Evolutionary conservation across 2,329 filamentous ascomycete species (phyloP).

Genomic region (Simplicillium sp.): DNA sequence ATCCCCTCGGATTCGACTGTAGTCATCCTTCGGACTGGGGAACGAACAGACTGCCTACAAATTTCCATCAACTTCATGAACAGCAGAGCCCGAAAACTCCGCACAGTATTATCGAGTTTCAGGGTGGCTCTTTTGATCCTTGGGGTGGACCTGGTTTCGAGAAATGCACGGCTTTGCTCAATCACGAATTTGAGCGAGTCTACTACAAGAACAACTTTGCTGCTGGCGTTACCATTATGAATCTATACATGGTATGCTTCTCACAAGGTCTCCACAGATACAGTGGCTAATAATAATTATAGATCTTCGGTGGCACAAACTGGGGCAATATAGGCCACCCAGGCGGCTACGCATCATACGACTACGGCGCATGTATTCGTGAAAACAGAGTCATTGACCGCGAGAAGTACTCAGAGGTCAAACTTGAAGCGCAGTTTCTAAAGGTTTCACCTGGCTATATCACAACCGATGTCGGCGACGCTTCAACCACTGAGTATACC

Average conservation of each 20-base stretch:
- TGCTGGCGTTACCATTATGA: conserved; percentile 54
- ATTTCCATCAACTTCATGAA: conserved; percentile 43
- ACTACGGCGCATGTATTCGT: conserved; percentile 41
- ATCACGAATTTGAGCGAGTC: conserved; percentile 60
- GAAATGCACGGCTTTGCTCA: conserved; percentile 53
- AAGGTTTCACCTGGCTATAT: conserved; percentile 59
- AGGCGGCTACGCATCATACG: conserved; percentile 44
- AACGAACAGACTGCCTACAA: conserved; percentile 40
- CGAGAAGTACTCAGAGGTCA: conserved; percentile 67
- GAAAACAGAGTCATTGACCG: conserved; percentile 56
- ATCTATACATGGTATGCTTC: conserved; percentile 68
- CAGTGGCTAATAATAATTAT: too few species aligned
- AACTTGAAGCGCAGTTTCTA: conserved; percentile 61
- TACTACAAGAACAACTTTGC: conserved; percentile 66
- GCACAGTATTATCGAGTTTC: conserved; percentile 53
- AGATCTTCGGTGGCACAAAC: conserved; percentile 67
- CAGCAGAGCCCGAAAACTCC: conserved; percentile 54
- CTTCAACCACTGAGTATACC: conserved; percentile 17
- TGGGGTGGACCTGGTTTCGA: conserved; percentile 63
- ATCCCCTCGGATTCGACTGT: conserved; percentile 32
- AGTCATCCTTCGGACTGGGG: conserved; percentile 45
- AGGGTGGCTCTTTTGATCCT: conserved; percentile 57
- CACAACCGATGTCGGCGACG: conserved; percentile 32
- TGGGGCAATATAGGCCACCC: conserved; percentile 66
- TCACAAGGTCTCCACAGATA: too few species aligned